A percentile compares a stretch with the other conserved stretches of the same genome.
Evolutionary conservation across 176 grass and related monocot genomes (phyloP).

Genomic region (Paspalum vaginatum): DNA sequence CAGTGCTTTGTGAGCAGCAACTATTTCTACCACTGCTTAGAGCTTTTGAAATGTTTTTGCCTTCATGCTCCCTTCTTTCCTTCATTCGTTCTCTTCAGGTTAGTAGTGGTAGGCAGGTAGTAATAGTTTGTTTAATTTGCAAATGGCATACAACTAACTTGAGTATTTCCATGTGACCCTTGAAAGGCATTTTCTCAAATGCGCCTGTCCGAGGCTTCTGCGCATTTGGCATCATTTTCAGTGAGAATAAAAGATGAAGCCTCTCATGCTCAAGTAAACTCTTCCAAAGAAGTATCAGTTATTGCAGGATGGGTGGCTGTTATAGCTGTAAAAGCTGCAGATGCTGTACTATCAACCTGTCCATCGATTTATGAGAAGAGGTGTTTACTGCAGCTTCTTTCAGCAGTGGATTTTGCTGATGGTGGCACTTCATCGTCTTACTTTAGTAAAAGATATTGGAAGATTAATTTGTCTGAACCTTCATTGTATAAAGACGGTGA

Average conservation of each 20-base stretch:
- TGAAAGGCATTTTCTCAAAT: slow-evolving; percentile 98
- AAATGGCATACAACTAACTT: slow-evolving; percentile 36
- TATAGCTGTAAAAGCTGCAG: slow-evolving; percentile 92
- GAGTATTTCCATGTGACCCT: slow-evolving; percentile 33
- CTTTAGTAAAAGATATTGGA: slow-evolving; percentile 85
- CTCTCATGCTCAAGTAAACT: slow-evolving; percentile 47
- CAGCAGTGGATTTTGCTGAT: slow-evolving; percentile 88
- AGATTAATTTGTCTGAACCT: slow-evolving; percentile 81
- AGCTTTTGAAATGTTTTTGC: slow-evolving; percentile 95
- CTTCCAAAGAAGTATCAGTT: slow-evolving; percentile 58
- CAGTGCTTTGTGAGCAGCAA: slow-evolving; percentile 86
- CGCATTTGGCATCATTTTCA: slow-evolving; percentile 84
- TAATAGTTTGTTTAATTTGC: not conserved
- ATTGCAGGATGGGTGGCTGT: slow-evolving; percentile 71
- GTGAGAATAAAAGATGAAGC: slow-evolving; percentile 78
- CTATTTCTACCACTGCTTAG: slow-evolving; percentile 89
- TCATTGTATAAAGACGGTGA: slow-evolving; percentile 66
- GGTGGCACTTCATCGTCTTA: slow-evolving; percentile 79
- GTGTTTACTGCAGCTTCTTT: slow-evolving; percentile 80
- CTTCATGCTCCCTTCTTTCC: slow-evolving; percentile 84
- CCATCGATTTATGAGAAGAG: slow-evolving; percentile 90
- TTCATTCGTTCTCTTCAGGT: slow-evolving; percentile 94
- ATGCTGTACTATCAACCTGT: slow-evolving; percentile 80
- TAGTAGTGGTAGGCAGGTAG: not conserved
- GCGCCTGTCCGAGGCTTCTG: slow-evolving; percentile 84